Base-by-base conservation (phyloP, 305 asterid genomes). In the Fraxinus angustifolia region DNA sequence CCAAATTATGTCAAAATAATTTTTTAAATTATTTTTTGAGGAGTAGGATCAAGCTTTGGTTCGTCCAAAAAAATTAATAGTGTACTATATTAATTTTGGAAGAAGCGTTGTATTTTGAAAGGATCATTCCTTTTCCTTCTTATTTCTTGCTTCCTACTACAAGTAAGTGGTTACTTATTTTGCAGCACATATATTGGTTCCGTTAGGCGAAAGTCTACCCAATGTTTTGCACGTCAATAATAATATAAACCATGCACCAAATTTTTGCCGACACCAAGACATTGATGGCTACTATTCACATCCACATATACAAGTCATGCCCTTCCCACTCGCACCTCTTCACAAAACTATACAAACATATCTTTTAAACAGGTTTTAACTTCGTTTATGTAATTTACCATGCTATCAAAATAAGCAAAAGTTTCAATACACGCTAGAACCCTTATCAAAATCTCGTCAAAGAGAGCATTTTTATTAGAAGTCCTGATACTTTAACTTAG, bases 251-350 rank as follows among this genome's bases (percentile, higher is more conserved):
- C 0, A 53, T 21, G 42, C 5, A 12, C 53, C 53, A 42, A 42
- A 11, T 40, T 40, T 40, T 40, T 40, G 2, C 50, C 50, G 2
- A 40, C 16, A 10, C 88, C 85, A 86, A 82, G 79, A 79, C 87
- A 83, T 11, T 78, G 84, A 82, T 80, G 72, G 81, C 87, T 79
- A 86, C 87, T 21, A 1, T 76, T 89, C 94, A 92, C 91, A 86
- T 89, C 90, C 82, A 77, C 79, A 58, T 40, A 84, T 76, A 81
- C 56, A 40, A 35, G 78, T 84, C 90, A 85, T 82, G 86, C 88
- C 86, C 76, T 82, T 79, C 84, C 88, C 94, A 90, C 89, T 91
- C 89, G 90, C 87, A n/a, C 80, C 23, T 79, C 26, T 23, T 23
- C 58, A 73, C 56, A 10, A 68, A 56, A 75, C 70, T 60, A 60